These are phyloP conservation scores for Puccinia polysora DNA, from an alignment of 1,284 basidiomycete species.

Conservation along the genomic window DNA sequence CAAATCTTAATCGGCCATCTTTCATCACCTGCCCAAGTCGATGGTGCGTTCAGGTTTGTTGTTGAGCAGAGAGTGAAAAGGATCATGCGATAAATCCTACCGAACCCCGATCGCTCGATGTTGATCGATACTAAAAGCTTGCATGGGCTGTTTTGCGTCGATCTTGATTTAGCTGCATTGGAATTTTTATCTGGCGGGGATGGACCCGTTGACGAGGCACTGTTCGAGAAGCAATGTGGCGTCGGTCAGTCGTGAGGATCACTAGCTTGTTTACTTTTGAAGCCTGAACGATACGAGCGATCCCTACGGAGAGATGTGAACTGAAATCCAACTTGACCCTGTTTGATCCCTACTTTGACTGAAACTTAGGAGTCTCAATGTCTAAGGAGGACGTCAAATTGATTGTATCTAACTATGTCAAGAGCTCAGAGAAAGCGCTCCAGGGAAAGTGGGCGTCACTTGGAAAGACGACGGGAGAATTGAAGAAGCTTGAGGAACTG, in stretches of 20 bases:
- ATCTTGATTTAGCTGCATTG: slow-evolving; percentile 20
- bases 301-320: neutral
- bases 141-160: neutral
- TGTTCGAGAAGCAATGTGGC: slow-evolving; percentile 27
- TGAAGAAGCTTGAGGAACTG: slow-evolving; percentile 48
- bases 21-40: slow-evolving; percentile 19
- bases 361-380: slow-evolving; percentile 21
- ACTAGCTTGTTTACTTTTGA: neutral
- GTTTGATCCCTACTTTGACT: too few species aligned
- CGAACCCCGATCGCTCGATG: neutral
- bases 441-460: slow-evolving; percentile 16
- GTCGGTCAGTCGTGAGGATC: slow-evolving; percentile 25
- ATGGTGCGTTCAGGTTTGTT: slow-evolving; percentile 9
- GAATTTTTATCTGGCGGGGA: slow-evolving; percentile 24
- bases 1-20: slow-evolving; percentile 27
- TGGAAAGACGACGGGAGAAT: slow-evolving; percentile 46
- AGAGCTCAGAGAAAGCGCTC: slow-evolving; percentile 3
- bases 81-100: too few species aligned
- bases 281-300: neutral
- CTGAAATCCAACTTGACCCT: neutral
- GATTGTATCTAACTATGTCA: slow-evolving; percentile 19
- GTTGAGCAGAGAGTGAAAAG: too few species aligned
- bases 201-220: slow-evolving; percentile 7
- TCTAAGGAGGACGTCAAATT: slow-evolving; percentile 19
- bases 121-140: neutral